Percentiles rank a stretch among this genome's conserved stretches.
These are phyloP conservation scores for Triangularia setosa DNA, from an alignment of 2,329 filamentous ascomycete genomes.

Conservation along the genomic window DNA sequence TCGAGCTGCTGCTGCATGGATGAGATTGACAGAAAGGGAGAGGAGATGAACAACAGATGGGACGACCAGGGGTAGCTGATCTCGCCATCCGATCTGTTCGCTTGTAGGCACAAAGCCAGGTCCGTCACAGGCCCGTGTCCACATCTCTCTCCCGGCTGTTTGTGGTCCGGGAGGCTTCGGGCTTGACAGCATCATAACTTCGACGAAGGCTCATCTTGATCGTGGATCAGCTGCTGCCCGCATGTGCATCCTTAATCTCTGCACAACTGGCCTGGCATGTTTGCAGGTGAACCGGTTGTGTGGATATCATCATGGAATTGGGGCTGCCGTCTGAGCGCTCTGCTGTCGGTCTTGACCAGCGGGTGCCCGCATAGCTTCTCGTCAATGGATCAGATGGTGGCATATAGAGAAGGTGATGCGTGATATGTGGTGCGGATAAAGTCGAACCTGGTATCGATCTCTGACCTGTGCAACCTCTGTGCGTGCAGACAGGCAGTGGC, in stretches of 20 bases:
- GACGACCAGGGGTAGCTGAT: conserved; percentile 14
- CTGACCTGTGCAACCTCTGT: no score
- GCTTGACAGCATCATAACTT: background rate
- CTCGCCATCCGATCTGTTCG: conserved; percentile 1
- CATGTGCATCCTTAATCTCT: background rate
- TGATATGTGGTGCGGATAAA: background rate
- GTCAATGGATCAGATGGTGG: background rate
- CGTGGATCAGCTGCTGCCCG: background rate
- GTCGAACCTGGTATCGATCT: conserved; percentile 9
- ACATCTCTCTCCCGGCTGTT: background rate
- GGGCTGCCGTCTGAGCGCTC: background rate
- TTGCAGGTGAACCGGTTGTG: background rate
- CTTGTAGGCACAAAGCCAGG: conserved; percentile 6
- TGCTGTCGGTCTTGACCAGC: background rate
- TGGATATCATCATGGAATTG: background rate
- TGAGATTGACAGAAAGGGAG: conserved; percentile 9
- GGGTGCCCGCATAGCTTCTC: background rate
- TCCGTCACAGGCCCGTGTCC: background rate
- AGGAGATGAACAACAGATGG: conserved; percentile 12
- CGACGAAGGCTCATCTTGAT: background rate
- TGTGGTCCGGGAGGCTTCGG: no score
- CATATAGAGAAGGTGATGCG: background rate
- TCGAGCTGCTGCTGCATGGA: conserved; percentile 6
- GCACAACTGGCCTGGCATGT: background rate
- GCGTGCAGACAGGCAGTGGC: conserved; percentile 2